A percentile compares a stretch with the other conserved stretches of the same genome.
These are phyloP conservation scores for Starmera dryadoides DNA, from an alignment of 805 yeast genomes.

Conservation along the genomic window DNA sequence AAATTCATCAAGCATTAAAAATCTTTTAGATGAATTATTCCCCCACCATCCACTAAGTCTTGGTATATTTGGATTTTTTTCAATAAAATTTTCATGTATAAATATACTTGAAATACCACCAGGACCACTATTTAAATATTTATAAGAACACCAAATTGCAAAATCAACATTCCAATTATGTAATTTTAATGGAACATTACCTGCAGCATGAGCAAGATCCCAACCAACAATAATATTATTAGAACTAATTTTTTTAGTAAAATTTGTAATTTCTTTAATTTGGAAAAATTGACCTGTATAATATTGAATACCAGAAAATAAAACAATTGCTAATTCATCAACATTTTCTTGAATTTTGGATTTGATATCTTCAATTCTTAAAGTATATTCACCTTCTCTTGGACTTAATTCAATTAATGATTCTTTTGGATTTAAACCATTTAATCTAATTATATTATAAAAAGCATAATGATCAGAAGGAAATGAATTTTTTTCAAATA, in stretches of 20 bases:
- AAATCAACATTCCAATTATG: slow-evolving; percentile 92
- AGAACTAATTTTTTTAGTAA: slow-evolving; percentile 36
- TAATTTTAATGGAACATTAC: slow-evolving; percentile 68
- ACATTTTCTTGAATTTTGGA: slow-evolving; percentile 45
- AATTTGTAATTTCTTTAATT: slow-evolving; percentile 58
- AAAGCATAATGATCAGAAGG: slow-evolving; percentile 92
- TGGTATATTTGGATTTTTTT: slow-evolving; percentile 35
- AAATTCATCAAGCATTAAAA: slow-evolving; percentile 71
- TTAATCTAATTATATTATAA: slow-evolving; percentile 59
- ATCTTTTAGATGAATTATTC: slow-evolving; percentile 60
- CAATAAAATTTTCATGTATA: slow-evolving; percentile 48
- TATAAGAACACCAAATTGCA: slow-evolving; percentile 93
- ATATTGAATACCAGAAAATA: slow-evolving; percentile 86
- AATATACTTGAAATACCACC: slow-evolving; percentile 88
- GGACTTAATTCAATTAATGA: slow-evolving; percentile 62
- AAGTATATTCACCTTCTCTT: slow-evolving; percentile 43
- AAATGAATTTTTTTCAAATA: slow-evolving; percentile 83
- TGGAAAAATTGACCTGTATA: slow-evolving; percentile 88
- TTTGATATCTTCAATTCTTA: slow-evolving; percentile 60
- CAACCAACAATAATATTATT: slow-evolving; percentile 64
- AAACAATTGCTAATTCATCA: slow-evolving; percentile 61
- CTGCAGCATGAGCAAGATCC: slow-evolving; percentile 95
- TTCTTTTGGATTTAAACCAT: slow-evolving; percentile 43
- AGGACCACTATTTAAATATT: slow-evolving; percentile 87
- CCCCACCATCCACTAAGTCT: slow-evolving; percentile 99